Percentiles rank a stretch among this genome's conserved stretches.
Evolutionary conservation across 352 stramenopile genomes (phyloP).

Genomic region (Aphanomyces stellatus): DNA sequence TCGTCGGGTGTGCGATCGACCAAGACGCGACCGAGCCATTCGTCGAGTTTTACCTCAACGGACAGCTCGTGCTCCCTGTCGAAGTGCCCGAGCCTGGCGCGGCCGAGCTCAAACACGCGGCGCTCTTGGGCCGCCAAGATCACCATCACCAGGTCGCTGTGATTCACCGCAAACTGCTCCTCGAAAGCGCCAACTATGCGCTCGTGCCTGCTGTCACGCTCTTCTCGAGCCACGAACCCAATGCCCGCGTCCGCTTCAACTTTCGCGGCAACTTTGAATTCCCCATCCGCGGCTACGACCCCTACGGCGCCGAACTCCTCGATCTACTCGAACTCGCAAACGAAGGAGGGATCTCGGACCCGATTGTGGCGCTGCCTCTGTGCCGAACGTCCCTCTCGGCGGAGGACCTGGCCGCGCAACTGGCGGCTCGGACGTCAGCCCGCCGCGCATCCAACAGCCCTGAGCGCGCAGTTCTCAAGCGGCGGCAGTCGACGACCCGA

Average conservation of each 20-base stretch:
- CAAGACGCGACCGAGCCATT: constrained; percentile 56
- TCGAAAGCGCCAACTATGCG: constrained; percentile 53
- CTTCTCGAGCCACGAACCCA: constrained; percentile 64
- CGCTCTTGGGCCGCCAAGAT: too few relatives aligned
- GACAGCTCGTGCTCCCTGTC: constrained; percentile 45
- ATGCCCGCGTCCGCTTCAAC: constrained; percentile 65
- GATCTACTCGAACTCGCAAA: constrained; percentile 18
- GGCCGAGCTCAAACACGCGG: not conserved
- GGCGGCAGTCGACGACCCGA: too few relatives aligned
- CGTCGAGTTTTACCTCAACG: constrained; percentile 70
- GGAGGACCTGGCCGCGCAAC: too few relatives aligned
- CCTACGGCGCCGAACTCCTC: constrained; percentile 38
- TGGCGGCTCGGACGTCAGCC: too few relatives aligned
- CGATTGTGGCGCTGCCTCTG: too few relatives aligned
- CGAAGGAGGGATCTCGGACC: too few relatives aligned
- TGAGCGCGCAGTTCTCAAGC: too few relatives aligned
- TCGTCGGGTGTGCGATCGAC: constrained; percentile 68
- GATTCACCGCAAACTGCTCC: not conserved
- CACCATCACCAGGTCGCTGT: not conserved
- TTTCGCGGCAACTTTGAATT: constrained; percentile 67
- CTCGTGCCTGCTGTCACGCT: constrained; percentile 62
- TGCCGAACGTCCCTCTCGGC: too few relatives aligned
- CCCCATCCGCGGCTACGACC: constrained; percentile 54
- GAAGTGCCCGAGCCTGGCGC: not conserved
- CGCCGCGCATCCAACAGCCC: too few relatives aligned